A percentile compares a stretch with the other conserved stretches of the same genome.
Conservation (phyloP, 2,329 filamentous ascomycete genomes). For the Colletotrichum chlorophyti region DNA sequence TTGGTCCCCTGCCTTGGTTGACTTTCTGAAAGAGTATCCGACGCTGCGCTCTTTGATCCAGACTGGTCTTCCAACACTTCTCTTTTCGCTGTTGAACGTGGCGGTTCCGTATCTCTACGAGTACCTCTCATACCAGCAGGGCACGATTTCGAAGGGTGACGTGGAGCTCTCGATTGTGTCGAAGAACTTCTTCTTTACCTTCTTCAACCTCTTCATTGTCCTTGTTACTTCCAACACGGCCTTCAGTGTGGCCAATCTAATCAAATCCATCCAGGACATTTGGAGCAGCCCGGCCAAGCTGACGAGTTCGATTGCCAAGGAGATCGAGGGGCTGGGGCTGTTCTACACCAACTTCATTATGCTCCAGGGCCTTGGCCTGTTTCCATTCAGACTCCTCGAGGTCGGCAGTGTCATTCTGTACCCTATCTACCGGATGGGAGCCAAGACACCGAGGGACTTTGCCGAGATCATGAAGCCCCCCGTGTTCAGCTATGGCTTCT, state of each 20-base stretch:
- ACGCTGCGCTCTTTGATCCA: conserved; percentile 80
- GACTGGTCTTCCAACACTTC: conserved; percentile 84
- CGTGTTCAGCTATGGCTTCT: conserved; percentile 94
- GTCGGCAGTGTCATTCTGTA: conserved; percentile 87
- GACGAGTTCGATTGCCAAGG: conserved; percentile 75
- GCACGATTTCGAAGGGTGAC: conserved; percentile 93
- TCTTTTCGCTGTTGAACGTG: conserved; percentile 86
- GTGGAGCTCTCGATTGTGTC: conserved; percentile 94
- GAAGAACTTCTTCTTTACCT: conserved; percentile 99
- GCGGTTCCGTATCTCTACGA: conserved; percentile 94
- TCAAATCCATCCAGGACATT: conserved; percentile 73
- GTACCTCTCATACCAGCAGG: conserved; percentile 88
- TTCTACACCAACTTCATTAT: conserved; percentile 97
- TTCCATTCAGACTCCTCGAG: conserved; percentile 90
- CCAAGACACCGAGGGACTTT: conserved; percentile 89
- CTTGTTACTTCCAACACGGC: conserved; percentile 90
- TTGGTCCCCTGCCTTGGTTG: conserved; percentile 73
- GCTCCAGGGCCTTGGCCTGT: conserved; percentile 90
- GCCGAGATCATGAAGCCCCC: conserved; percentile 83
- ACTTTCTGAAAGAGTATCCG: conserved; percentile 70
- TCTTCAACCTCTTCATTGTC: conserved; percentile 98
- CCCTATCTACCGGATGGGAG: conserved; percentile 77
- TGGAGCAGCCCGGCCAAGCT: conserved; percentile 82
- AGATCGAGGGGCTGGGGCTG: conserved; percentile 74
- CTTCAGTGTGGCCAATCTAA: conserved; percentile 80